A percentile compares a stretch with the other conserved stretches of the same genome.
These are phyloP conservation scores for Sicyos edulis DNA, from an alignment of 306 rosid genomes.

Conservation along the genomic window DNA sequence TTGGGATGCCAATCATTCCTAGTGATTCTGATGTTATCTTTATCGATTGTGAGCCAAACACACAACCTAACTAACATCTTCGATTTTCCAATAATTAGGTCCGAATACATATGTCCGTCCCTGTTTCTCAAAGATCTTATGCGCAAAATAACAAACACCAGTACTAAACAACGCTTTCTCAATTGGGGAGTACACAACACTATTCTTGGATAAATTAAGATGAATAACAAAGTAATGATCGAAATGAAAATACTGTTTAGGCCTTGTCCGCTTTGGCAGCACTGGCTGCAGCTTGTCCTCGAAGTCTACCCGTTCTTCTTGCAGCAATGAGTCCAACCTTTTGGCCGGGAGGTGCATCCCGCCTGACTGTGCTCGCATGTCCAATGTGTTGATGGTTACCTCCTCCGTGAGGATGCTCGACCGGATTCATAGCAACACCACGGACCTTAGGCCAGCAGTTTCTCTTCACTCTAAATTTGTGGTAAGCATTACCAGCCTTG, in stretches of 20 bases:
- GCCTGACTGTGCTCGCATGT: slow-evolving; percentile 67
- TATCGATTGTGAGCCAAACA: too few species aligned
- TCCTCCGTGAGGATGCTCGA: slow-evolving; percentile 92
- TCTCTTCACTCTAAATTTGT: slow-evolving; percentile 74
- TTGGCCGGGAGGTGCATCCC: slow-evolving; percentile 80
- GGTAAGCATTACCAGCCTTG: slow-evolving; percentile 80
- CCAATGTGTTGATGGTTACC: slow-evolving; percentile 91
- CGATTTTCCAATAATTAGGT: too few species aligned
- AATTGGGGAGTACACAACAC: not conserved
- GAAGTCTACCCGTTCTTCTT: slow-evolving; percentile 68
- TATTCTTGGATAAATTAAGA: not conserved
- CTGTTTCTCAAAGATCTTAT: too few species aligned
- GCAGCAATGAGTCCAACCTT: slow-evolving; percentile 89
- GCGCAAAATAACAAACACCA: not conserved
- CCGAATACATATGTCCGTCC: too few species aligned
- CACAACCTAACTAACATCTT: too few species aligned
- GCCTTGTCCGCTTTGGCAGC: slow-evolving; percentile 66
- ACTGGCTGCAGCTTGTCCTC: slow-evolving; percentile 75
- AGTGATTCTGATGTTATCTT: too few species aligned
- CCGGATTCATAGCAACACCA: slow-evolving; percentile 94
- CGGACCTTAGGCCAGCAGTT: slow-evolving; percentile 91
- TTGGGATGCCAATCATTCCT: too few species aligned
- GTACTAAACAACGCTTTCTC: not conserved
- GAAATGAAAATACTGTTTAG: slow-evolving; percentile 21
- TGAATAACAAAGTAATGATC: too few species aligned